Evolutionary conservation across 2,329 filamentous ascomycete genomes (phyloP), one percentile per base, ranked within the genome.

Genomic region (Diaporthe sp.): DNA sequence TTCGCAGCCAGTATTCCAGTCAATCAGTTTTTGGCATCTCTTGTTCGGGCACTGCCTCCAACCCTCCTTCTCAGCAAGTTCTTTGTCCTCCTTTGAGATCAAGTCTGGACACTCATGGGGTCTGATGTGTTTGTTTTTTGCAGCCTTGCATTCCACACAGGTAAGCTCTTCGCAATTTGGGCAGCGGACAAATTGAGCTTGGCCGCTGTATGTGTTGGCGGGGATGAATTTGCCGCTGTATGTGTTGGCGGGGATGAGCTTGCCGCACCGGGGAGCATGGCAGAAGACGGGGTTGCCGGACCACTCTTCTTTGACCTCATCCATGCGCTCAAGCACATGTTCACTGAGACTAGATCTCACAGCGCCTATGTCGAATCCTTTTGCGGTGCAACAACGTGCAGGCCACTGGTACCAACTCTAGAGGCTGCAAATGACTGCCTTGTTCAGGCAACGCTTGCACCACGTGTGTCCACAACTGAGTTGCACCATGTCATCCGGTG

Each of bases 341-440:
- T 6, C n/a, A 53, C 15, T 4, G n/a, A 53, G 51, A 12, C 3
- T 53, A 5, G n/a, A 7, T 53, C 51, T 53, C 2, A 25, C 1
- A 25, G 1, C 4, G n/a, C n/a, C n/a, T n/a, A n/a, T n/a, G n/a
- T n/a, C n/a, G n/a, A n/a, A n/a, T n/a, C n/a, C n/a, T n/a, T n/a
- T n/a, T n/a, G n/a, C n/a, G n/a, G 10, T 25, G 51, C 51, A 53
- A 13, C 51, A 53, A 15, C 3, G 0, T 15, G n/a, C 12, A n/a
- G 51, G 51, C 51, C 51, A 53, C 0, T 2, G 4, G 10, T 6
- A 6, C n/a, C 51, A n/a, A 7, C 5, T 1, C n/a, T 3, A 13
- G 10, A 28, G n/a, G n/a, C 51, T 2, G n/a, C 10, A 0, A 53
- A 1, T 2, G 51, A 53, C 1, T 6, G 1, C 2, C 12, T 28